Base-by-base conservation (phyloP, 192 early-diverging fungal genomes). In the Coemansia sp. region DNA sequence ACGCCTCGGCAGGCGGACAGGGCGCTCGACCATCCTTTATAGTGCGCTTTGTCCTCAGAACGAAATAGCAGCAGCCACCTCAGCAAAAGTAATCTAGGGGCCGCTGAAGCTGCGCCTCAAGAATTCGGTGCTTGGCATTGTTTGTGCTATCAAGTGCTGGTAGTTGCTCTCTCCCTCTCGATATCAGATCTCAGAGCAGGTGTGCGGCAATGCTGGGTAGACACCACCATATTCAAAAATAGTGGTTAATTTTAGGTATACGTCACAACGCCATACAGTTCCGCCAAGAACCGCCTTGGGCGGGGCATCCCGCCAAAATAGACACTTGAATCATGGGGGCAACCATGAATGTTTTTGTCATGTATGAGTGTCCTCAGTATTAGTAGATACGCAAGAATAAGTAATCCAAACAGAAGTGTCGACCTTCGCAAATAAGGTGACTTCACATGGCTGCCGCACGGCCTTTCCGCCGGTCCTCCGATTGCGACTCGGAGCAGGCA, bases 391-490 rank as follows among this genome's bases (percentile, higher is more conserved):
- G 49, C 49, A 50, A 50, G 7, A 22, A 33, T 27, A 24, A 55
- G 29, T 27, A 13, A 18, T 55, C 52, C 52, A 29, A 31, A 31
- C 52, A 29, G 38, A 41, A 20, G 20, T 6, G 27, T 27, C 27
- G 27, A 27, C 27, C 27, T 27, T 27, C 27, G 27, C 27, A 27
- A 27, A 27, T 15, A 34, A 31, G 1, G 16, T 18, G 16, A 31
- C 57, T 60, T 60, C 57, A 60, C 61, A 40, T 27, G n/a, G 61
- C 61, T 33, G 68, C 49, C 22, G 74, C 36, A 7, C 65, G 60
- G 34, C 58, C 71, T 71, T 68, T 76, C 75, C 69, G 75, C 66
- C 74, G 71, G 24, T 67, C 68, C 29, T 71, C 73, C 3, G 64
- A 20, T 9, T 66, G 71, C 6, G 70, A 44, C 18, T 29, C 46